Evolutionary conservation across 768 basidiomycete species (phyloP), one percentile per base, ranked within the genome.

Genomic region (Phanerochaete sordida): DNA sequence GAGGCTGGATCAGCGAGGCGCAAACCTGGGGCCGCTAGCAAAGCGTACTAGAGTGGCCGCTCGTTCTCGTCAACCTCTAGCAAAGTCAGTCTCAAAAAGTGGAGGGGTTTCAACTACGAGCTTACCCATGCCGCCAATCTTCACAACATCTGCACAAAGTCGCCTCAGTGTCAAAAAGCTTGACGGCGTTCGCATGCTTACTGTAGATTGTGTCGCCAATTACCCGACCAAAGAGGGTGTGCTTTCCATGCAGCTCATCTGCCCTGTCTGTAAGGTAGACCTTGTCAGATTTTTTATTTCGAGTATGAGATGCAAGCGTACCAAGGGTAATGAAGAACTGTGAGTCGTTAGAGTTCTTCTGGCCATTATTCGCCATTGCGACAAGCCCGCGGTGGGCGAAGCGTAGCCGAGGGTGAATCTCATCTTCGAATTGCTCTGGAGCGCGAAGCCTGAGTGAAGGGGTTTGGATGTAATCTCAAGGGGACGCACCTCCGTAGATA

Each of bases 301-400:
- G n/a, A 54, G 2, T 2, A 30, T 26, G n/a, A 37, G 26, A 26
- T 12, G 15, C 11, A 37, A 13, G 68, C 72, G 52, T 64, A 93
- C 94, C 90, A 0, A 98, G 84, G 0, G 97, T 98, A 52, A 98
- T 87, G 70, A 98, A 89, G 75, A 94, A 98, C 72, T 98, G 96
- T 0, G 93, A 96, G 56, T 92, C 90, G 65, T 99, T 99, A 3
- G 91, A 86, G 69, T 95, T 83, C 72, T 90, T 92, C 28, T 80
- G 80, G 11, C 94, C 93, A 59, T 82, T 87, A 67, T 97, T 97
- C 3, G 97, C 97, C 92, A 97, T 95, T 0, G 81, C 97, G 1
- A 99, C 87, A 2, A 98, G 73, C 0, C 97, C 97, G 56, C 97
- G 89, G 68, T 98, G 90, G 0, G 85, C 76, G 72, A 91, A 98